These are phyloP conservation scores for Podospora fimiseda DNA, from an alignment of 495 filamentous ascomycete genomes.

Conservation along the genomic window DNA sequence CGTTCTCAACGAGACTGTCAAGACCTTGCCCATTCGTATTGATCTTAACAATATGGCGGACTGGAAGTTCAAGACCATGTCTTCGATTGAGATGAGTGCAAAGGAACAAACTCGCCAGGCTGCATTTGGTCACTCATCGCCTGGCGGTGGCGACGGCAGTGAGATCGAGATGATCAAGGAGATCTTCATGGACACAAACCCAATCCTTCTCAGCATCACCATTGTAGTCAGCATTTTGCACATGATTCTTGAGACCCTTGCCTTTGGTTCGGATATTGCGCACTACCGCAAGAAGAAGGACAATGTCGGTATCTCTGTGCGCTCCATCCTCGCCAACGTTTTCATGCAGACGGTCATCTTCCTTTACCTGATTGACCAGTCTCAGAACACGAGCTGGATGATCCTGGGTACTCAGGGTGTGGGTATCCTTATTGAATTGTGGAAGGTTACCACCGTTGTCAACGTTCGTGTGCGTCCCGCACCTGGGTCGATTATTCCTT, in stretches of 20 bases:
- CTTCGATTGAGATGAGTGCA: slow-evolving; percentile 77
- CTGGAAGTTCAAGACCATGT: slow-evolving; percentile 86
- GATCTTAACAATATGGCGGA: slow-evolving; percentile 72
- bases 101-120: slow-evolving; percentile 73
- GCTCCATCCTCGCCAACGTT: slow-evolving; percentile 93
- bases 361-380: slow-evolving; percentile 97
- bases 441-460: slow-evolving; percentile 98
- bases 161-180: slow-evolving; percentile 97
- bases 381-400: slow-evolving; percentile 97
- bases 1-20: slow-evolving; percentile 86
- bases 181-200: slow-evolving; percentile 88
- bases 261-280: slow-evolving; percentile 94
- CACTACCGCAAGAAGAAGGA: slow-evolving; percentile 99
- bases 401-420: slow-evolving; percentile 89
- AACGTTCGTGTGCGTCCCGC: slow-evolving; percentile 76
- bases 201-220: slow-evolving; percentile 80
- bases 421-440: slow-evolving; percentile 90
- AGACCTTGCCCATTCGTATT: slow-evolving; percentile 74
- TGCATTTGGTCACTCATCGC: slow-evolving; percentile 52
- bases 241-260: slow-evolving; percentile 91
- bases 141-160: slow-evolving; percentile 50
- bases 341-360: slow-evolving; percentile 97
- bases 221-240: slow-evolving; percentile 79
- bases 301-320: slow-evolving; percentile 89
- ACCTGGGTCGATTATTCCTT: slow-evolving; percentile 67